Evolutionary conservation across 2,329 filamentous ascomycete species (phyloP).

Genomic region (Fusarium nematophilum): DNA sequence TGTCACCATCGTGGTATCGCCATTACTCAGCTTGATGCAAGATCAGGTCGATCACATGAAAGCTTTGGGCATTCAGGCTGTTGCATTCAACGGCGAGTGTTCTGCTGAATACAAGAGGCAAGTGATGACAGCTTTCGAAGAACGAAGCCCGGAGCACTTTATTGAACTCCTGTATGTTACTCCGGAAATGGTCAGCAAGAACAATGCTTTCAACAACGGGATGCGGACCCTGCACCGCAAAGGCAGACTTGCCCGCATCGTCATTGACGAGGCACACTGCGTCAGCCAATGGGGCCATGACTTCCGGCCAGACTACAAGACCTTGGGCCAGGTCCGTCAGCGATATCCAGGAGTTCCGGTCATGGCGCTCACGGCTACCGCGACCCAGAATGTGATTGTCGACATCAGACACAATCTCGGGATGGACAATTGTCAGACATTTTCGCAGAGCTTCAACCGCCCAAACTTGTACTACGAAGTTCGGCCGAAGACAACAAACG

Average conservation of each 20-base stretch:
- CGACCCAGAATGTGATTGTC: conserved; percentile 90
- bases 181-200: conserved; percentile 95
- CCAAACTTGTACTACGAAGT: conserved; percentile 94
- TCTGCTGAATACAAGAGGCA: conserved; percentile 69
- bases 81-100: conserved; percentile 83
- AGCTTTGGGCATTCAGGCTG: conserved; percentile 80
- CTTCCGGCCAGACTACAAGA: conserved; percentile 95
- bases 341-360: conserved; percentile 84
- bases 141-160: conserved; percentile 75
- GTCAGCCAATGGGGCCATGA: conserved; percentile 99
- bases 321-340: conserved; percentile 77
- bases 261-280: conserved; percentile 99
- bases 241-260: conserved; percentile 83
- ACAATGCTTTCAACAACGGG: conserved; percentile 71
- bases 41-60: conserved; percentile 91
- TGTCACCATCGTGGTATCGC: conserved; percentile 94
- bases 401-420: conserved; percentile 93
- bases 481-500: conserved; percentile 73
- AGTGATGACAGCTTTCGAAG: conserved; percentile 73
- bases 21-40: conserved; percentile 94
- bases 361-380: conserved; percentile 95
- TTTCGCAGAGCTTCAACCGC: conserved; percentile 96
- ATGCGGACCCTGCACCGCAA: conserved; percentile 76
- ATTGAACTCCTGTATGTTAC: conserved; percentile 94
- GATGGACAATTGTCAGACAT: conserved; percentile 81